phyloP scores from a whole-genome alignment of 495 filamentous ascomycete genomes.

The Annulohypoxylon moriforme region DNA sequence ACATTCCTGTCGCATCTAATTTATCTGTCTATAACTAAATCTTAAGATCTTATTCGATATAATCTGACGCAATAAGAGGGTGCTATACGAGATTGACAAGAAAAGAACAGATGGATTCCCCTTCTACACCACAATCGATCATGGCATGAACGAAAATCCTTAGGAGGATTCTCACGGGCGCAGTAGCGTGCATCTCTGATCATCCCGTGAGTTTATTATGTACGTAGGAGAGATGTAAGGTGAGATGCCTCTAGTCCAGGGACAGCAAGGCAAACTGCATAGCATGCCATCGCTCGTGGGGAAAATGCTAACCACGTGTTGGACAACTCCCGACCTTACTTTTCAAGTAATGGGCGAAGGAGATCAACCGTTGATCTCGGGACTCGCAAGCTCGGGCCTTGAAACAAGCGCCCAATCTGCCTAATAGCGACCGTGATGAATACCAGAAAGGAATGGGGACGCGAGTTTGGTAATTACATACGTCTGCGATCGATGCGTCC shows the following conservation, averaged over 20 bases:
- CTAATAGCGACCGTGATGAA: constrained; percentile 3
- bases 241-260: constrained; percentile 13
- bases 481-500: constrained; percentile 10
- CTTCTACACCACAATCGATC: neutral
- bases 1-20: constrained; percentile 2
- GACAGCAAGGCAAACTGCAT: constrained; percentile 26
- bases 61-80: neutral
- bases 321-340: constrained; percentile 36
- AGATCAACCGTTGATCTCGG: constrained; percentile 34
- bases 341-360: constrained; percentile 29
- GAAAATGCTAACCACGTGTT: constrained; percentile 39
- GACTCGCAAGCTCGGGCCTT: constrained; percentile 23
- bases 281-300: constrained; percentile 19
- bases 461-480: constrained; percentile 6
- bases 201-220: constrained; percentile 16
- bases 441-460: neutral
- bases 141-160: neutral
- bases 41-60: neutral
- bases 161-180: neutral
- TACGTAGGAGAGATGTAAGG: neutral
- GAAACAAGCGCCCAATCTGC: constrained; percentile 29
- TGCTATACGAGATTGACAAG: neutral
- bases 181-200: constrained; percentile 13
- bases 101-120: neutral
- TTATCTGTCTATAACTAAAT: neutral